Base-by-base conservation (phyloP, 306 rosid species). In the Cicer bijugum region DNA sequence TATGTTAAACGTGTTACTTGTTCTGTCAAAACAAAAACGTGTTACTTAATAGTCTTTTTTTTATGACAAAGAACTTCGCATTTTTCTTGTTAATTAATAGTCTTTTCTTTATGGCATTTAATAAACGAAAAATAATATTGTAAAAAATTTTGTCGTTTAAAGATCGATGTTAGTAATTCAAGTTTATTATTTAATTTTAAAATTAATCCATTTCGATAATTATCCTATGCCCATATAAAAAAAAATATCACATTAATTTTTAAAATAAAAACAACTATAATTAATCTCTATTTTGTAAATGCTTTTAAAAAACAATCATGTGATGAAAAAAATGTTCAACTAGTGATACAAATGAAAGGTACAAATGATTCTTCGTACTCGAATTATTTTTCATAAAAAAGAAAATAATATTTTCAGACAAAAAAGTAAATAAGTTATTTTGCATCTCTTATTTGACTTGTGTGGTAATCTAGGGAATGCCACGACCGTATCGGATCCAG, bases 401-500 rank as follows among this genome's bases (percentile, higher is more conserved):
- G 20, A 1, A 28, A 61, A 61, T 17, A 15, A 55, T 1, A 14
- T 39, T 5, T 39, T 28, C 35, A 3, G 35, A 4, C 35, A 28
- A 28, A 28, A 28, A 28, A 28, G 35, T 28, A 28, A 28, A 28
- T 3, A 28, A 28, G 0, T 28, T 33, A n/a, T 12, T 59, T 48
- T 48, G n/a, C 55, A 48, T 1, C 4, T n/a, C 2, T 4, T 8
- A 40, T 42, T 65, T 65, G 72, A 67, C 42, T 67, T 6, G 8
- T 6, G 4, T 12, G 33, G 40, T 23, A 17, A 45, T 65, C 70
- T 65, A 63, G 70, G 35, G 35, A 19, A 43, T 61, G 71, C 9
- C 5, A 62, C 66, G 77, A 52, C 81, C 74, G 82, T 77, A 82
- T 83, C 46, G 8, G 62, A 77, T 78, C 35, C 77, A 85, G 97